Percentiles rank a stretch among this genome's conserved stretches.
Conservation (phyloP, 169 alveolate genomes). For the Plasmodium gonderi region DNA sequence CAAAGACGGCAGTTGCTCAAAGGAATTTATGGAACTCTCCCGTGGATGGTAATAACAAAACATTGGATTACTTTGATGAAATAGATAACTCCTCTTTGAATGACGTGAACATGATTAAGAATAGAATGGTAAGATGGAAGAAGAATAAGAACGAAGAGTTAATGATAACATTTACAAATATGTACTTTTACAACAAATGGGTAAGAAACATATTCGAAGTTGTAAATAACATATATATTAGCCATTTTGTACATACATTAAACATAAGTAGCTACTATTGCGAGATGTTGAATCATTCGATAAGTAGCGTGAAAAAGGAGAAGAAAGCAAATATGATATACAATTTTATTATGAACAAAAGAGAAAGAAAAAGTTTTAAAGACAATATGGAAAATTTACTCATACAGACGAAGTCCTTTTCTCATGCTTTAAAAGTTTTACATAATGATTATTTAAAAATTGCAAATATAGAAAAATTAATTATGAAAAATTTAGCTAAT, state of each 20-base stretch:
- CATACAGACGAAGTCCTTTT: conserved; percentile 56
- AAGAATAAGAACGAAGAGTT: background rate
- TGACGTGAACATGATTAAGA: background rate
- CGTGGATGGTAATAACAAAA: background rate
- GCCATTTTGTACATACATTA: conserved; percentile 32
- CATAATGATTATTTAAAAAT: conserved; percentile 10
- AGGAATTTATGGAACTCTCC: background rate
- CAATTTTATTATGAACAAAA: background rate
- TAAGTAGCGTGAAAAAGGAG: background rate
- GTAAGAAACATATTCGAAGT: conserved; percentile 54
- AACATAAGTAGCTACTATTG: conserved; percentile 11
- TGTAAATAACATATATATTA: conserved; percentile 56
- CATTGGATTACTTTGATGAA: background rate
- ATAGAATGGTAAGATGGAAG: background rate
- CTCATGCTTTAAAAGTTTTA: conserved; percentile 42
- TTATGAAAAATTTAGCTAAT: conserved; percentile 18
- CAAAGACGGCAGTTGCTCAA: background rate
- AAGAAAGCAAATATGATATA: background rate
- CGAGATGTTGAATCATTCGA: background rate
- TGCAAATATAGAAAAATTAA: conserved; percentile 16
- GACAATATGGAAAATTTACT: conserved; percentile 23
- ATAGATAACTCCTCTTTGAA: background rate
- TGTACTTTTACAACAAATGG: conserved; percentile 30
- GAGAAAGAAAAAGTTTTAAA: background rate
- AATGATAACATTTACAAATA: background rate